A percentile compares a stretch with the other conserved stretches of the same genome.
phyloP scores from a whole-genome alignment of 2,329 filamentous ascomycete species.

The Aurifilum marmelostoma region DNA sequence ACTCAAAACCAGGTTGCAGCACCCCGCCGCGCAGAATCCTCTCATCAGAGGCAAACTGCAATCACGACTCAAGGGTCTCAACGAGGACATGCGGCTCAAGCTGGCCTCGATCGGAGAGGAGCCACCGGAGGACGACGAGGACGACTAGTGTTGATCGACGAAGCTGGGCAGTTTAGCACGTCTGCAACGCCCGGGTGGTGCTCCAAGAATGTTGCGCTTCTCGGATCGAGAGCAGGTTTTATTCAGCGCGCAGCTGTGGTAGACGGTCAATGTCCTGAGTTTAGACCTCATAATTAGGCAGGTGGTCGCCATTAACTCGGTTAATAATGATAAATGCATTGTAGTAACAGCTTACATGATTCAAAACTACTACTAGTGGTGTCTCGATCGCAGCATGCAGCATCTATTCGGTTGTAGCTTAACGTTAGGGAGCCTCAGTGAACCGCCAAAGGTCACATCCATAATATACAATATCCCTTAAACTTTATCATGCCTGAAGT shows the following conservation, averaged over 20 bases:
- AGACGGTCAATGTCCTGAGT: neutral
- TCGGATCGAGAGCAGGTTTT: neutral
- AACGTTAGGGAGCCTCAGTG: neutral
- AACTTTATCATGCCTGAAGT: no score
- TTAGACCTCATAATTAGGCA: neutral
- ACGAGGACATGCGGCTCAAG: constrained; percentile 45
- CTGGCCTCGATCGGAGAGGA: constrained; percentile 41
- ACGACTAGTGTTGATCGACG: constrained; percentile 12
- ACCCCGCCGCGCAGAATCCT: constrained; percentile 50
- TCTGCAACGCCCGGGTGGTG: neutral
- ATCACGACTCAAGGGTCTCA: constrained; percentile 50
- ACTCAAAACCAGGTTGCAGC: constrained; percentile 49
- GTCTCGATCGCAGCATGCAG: neutral
- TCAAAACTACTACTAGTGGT: neutral
- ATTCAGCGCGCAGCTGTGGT: neutral
- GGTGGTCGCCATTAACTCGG: neutral
- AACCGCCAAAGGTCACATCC: neutral
- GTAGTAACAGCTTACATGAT: neutral
- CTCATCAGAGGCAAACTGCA: constrained; percentile 56
- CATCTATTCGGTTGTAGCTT: neutral
- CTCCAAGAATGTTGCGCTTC: neutral
- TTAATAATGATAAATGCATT: neutral
- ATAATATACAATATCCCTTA: neutral
- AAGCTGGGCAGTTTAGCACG: neutral
- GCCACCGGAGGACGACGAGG: constrained; percentile 37